Conservation (phyloP, 345 rosid genomes). For the Acer negundo region DNA sequence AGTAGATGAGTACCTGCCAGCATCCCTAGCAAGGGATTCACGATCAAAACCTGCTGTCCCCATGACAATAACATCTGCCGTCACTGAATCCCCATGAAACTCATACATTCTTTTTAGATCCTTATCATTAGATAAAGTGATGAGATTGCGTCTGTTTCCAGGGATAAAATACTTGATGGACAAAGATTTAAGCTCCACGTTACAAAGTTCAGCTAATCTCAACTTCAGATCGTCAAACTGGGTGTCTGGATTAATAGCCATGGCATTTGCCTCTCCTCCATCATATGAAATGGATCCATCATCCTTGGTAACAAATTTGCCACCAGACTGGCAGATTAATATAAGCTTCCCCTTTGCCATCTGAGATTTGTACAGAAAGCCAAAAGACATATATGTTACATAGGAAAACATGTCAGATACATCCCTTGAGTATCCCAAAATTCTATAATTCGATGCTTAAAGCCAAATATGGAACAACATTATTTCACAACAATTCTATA, state of each 20-base stretch:
- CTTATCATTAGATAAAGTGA: constrained; percentile 69
- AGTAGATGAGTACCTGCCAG: constrained; percentile 47
- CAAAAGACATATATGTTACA: background rate
- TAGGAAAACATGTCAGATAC: background rate
- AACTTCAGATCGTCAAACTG: constrained; percentile 68
- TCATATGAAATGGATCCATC: constrained; percentile 68
- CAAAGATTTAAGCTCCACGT: constrained; percentile 63
- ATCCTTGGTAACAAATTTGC: constrained; percentile 62
- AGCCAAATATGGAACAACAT: background rate
- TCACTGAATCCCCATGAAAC: constrained; percentile 62
- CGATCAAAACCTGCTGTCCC: constrained; percentile 65
- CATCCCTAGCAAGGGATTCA: constrained; percentile 27
- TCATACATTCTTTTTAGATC: constrained; percentile 84
- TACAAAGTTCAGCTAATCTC: constrained; percentile 67
- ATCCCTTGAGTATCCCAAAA: background rate
- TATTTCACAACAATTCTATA: background rate
- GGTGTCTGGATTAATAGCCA: constrained; percentile 69
- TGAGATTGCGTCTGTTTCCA: constrained; percentile 65
- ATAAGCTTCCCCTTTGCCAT: constrained; percentile 91
- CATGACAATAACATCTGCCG: constrained; percentile 68
- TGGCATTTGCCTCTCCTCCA: constrained; percentile 89
- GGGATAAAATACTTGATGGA: constrained; percentile 91
- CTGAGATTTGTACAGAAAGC: constrained; percentile 26
- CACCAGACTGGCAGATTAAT: constrained; percentile 83
- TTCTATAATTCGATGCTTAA: background rate